Percentiles rank a stretch among this genome's conserved stretches.
phyloP scores from a whole-genome alignment of 768 basidiomycete genomes.

The Lentinula raphanica region DNA sequence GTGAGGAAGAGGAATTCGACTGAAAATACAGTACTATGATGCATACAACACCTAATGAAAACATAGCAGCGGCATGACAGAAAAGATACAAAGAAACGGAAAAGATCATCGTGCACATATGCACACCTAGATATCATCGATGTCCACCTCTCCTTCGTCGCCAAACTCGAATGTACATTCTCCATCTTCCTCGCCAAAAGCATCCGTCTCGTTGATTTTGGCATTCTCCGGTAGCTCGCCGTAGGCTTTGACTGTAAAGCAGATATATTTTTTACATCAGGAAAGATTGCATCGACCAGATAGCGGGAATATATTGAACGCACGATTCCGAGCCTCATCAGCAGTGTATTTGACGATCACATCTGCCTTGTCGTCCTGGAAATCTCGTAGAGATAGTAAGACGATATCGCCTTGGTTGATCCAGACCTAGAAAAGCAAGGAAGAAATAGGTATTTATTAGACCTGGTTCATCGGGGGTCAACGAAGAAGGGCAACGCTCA shows the following conservation, averaged over 20 bases:
- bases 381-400: conserved; percentile 90
- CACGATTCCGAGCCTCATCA: conserved; percentile 83
- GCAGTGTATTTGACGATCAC: conserved; percentile 99
- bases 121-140: conserved; percentile 74
- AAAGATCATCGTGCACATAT: not conserved
- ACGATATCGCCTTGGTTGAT: conserved; percentile 99
- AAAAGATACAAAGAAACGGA: not conserved
- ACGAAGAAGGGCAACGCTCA: conserved; percentile 31
- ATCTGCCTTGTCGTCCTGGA: conserved; percentile 99
- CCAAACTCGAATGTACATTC: conserved; percentile 90
- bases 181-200: conserved; percentile 85
- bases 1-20: not conserved
- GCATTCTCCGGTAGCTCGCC: conserved; percentile 96
- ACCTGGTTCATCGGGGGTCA: not conserved
- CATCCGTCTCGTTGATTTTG: conserved; percentile 96
- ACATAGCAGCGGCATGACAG: not conserved
- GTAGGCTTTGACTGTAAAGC: conserved; percentile 79
- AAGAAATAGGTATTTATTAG: too few species aligned
- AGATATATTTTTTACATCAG: not conserved
- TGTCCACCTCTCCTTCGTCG: conserved; percentile 83
- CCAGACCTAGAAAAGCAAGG: conserved; percentile 71
- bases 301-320: conserved; percentile 19
- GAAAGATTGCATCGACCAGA: not conserved
- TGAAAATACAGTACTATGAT: not conserved
- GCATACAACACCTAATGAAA: not conserved